Evolutionary conservation across 2,329 filamentous ascomycete species (phyloP).

Genomic region (Fusarium solani-melongenae): DNA sequence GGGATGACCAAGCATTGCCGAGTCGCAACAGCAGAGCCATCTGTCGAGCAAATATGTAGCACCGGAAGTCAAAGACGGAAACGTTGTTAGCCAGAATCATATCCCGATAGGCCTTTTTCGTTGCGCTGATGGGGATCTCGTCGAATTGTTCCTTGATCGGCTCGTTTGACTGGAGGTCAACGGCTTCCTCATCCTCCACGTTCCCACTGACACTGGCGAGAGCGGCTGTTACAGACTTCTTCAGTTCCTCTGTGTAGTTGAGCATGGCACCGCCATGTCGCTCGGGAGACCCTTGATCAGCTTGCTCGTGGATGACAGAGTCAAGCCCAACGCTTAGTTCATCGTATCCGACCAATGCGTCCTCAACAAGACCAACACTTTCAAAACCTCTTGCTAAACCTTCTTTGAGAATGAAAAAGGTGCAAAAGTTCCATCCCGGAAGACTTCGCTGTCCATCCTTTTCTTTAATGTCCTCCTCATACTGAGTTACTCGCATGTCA

Average conservation of each 20-base stretch:
- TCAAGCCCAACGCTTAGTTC: constrained; percentile 91
- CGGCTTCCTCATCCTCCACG: constrained; percentile 55
- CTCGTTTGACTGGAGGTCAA: constrained; percentile 62
- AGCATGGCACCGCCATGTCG: constrained; percentile 80
- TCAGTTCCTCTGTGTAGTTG: constrained; percentile 78
- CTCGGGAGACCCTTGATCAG: constrained; percentile 65
- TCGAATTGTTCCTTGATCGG: constrained; percentile 56
- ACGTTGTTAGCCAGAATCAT: constrained; percentile 95
- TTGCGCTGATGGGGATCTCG: constrained; percentile 70
- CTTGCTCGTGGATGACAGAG: constrained; percentile 80
- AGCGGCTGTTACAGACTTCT: constrained; percentile 65
- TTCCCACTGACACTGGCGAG: constrained; percentile 52
- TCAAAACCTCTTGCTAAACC: constrained; percentile 94
- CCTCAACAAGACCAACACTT: constrained; percentile 94
- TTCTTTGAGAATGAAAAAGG: constrained; percentile 98
- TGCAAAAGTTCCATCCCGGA: constrained; percentile 99
- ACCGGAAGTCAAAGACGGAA: constrained; percentile 93
- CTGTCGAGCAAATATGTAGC: constrained; percentile 93
- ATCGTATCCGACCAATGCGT: constrained; percentile 94
- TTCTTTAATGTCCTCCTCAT: constrained; percentile 97
- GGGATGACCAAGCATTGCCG: constrained; percentile 76
- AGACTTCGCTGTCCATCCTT: constrained; percentile 87
- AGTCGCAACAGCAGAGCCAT: constrained; percentile 83
- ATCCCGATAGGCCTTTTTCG: constrained; percentile 86
- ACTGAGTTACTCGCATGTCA: constrained; percentile 89